Evolutionary conservation across 2,329 filamentous ascomycete genomes (phyloP).

Genomic region (Harringtonia aguacate): DNA sequence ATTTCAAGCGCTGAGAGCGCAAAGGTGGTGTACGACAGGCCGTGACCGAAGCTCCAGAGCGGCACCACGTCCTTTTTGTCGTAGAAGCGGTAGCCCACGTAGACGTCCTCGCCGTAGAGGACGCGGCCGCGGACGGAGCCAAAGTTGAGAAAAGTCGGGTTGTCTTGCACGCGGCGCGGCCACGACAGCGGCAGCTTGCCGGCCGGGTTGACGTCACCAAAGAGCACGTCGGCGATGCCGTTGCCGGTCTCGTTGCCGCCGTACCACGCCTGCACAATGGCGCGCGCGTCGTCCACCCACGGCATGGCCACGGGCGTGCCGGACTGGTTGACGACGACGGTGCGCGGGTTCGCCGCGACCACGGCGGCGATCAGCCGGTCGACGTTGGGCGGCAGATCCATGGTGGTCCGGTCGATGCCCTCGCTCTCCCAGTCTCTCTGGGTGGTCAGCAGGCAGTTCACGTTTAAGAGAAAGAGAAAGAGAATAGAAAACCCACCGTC

Average conservation of each 20-base stretch:
- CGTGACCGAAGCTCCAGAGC: constrained; percentile 69
- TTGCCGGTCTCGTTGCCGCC: constrained; percentile 60
- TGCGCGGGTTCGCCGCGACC: constrained; percentile 51
- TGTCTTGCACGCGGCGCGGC: constrained; percentile 56
- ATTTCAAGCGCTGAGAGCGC: not conserved
- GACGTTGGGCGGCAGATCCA: constrained; percentile 43
- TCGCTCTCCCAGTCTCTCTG: constrained; percentile 66
- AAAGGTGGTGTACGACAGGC: constrained; percentile 68
- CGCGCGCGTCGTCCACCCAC: constrained; percentile 53
- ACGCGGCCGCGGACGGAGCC: constrained; percentile 35
- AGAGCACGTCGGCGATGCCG: constrained; percentile 54
- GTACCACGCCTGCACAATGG: constrained; percentile 61
- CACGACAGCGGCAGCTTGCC: constrained; percentile 58
- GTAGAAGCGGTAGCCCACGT: constrained; percentile 71
- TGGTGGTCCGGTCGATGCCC: constrained; percentile 50
- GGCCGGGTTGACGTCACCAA: constrained; percentile 51
- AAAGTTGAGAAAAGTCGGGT: constrained; percentile 68
- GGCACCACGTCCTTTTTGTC: constrained; percentile 46
- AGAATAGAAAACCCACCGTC: constrained; percentile 39
- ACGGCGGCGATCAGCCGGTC: constrained; percentile 54
- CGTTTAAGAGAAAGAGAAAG: constrained; percentile 63
- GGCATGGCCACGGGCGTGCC: constrained; percentile 59
- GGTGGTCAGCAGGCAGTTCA: no score
- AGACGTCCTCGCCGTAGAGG: constrained; percentile 70
- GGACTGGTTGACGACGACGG: constrained; percentile 57